Conservation (phyloP, 192 early-diverging fungal genomes). For the Geranomyces michiganensis region DNA sequence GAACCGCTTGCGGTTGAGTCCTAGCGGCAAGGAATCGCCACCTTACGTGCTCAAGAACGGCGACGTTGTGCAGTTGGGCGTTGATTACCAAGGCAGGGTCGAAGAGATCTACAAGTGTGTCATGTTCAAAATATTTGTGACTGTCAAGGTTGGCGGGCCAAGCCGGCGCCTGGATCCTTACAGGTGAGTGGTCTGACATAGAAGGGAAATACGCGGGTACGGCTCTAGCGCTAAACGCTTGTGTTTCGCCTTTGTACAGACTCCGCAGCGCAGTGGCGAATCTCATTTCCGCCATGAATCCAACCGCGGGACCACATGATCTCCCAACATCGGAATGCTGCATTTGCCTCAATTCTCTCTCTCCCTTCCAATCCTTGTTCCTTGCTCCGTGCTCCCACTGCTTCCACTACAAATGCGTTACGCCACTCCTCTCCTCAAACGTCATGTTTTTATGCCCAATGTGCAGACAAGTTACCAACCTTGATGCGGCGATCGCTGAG, state of each 20-base stretch:
- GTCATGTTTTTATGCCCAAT: slow-evolving; percentile 74
- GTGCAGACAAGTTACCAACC: slow-evolving; percentile 64
- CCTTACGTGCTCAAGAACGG: slow-evolving; percentile 81
- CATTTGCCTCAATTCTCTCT: slow-evolving; percentile 56
- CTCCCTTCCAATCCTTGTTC: slow-evolving; percentile 62
- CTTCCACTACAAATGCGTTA: slow-evolving; percentile 67
- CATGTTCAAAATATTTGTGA: slow-evolving; percentile 66
- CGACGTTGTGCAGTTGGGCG: slow-evolving; percentile 93
- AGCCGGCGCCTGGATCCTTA: slow-evolving; percentile 33
- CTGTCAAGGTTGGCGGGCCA: slow-evolving; percentile 26
- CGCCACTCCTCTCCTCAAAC: slow-evolving; percentile 39
- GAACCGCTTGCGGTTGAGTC: slow-evolving; percentile 87
- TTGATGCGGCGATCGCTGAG: slow-evolving; percentile 53
- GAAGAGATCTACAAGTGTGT: slow-evolving; percentile 81
- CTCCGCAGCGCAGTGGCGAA: slow-evolving; percentile 29
- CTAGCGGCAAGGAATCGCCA: slow-evolving; percentile 74
- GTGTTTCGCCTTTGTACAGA: not conserved
- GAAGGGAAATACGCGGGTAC: too few relatives aligned
- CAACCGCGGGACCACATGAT: slow-evolving; percentile 32
- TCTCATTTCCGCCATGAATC: slow-evolving; percentile 51
- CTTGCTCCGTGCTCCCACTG: slow-evolving; percentile 67
- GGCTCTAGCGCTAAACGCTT: too few relatives aligned
- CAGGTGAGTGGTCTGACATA: slow-evolving; percentile 4
- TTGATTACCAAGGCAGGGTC: slow-evolving; percentile 92
- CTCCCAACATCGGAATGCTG: slow-evolving; percentile 53